Percentiles rank a stretch among this genome's conserved stretches.
Evolutionary conservation across 2,329 filamentous ascomycete species (phyloP).

Genomic region (Diplocarpon mali): DNA sequence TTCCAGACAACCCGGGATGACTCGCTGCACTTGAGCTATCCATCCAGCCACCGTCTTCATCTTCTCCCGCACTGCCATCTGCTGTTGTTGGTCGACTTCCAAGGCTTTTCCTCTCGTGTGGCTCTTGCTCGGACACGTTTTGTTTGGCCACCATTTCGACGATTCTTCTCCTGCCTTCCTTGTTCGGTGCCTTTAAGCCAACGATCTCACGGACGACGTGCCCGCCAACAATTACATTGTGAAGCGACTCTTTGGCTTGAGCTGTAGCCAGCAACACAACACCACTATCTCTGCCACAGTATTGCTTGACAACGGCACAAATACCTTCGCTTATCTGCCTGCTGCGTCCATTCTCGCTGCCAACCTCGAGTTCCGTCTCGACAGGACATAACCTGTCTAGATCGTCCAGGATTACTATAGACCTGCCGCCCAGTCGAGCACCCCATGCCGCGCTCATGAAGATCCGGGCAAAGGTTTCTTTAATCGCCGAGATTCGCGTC

Average conservation of each 20-base stretch:
- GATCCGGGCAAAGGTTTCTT: slow-evolving; percentile 71
- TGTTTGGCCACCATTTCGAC: slow-evolving; percentile 66
- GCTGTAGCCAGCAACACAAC: slow-evolving; percentile 85
- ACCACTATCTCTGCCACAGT: slow-evolving; percentile 67
- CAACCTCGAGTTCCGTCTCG: slow-evolving; percentile 89
- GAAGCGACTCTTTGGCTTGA: slow-evolving; percentile 83
- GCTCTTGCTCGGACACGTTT: slow-evolving; percentile 34
- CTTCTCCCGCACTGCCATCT: slow-evolving; percentile 40
- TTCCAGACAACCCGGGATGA: slow-evolving; percentile 29
- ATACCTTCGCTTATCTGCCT: slow-evolving; percentile 86
- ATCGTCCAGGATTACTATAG: slow-evolving; percentile 83
- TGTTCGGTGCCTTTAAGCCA: slow-evolving; percentile 80
- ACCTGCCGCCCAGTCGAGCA: slow-evolving; percentile 70
- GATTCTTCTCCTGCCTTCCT: slow-evolving; percentile 74
- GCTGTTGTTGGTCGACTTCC: slow-evolving; percentile 43
- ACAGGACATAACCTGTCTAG: slow-evolving; percentile 85
- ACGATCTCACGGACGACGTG: slow-evolving; percentile 90
- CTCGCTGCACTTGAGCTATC: slow-evolving; percentile 54
- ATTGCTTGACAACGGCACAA: slow-evolving; percentile 70
- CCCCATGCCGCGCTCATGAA: slow-evolving; percentile 92
- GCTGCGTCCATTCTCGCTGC: slow-evolving; percentile 86
- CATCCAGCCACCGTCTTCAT: slow-evolving; percentile 59
- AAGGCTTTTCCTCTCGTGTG: slow-evolving; percentile 30
- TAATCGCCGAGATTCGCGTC: slow-evolving; percentile 78
- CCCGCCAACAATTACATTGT: slow-evolving; percentile 80